Evolutionary conservation across 768 basidiomycete species (phyloP), one percentile per base, ranked within the genome.

Genomic region (Mycena alexandri): DNA sequence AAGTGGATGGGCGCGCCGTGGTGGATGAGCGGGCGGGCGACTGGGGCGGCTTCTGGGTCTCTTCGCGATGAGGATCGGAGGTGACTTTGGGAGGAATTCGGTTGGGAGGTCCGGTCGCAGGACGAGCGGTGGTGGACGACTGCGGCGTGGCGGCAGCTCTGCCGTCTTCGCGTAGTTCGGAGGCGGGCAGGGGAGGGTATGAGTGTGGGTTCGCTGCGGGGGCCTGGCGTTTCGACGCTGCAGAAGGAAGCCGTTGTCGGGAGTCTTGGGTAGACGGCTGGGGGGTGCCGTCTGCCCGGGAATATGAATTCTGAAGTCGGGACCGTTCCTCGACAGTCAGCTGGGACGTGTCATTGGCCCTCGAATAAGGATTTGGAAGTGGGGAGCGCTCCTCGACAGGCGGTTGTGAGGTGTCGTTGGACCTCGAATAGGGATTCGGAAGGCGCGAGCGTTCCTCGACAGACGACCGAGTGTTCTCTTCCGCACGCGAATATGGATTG

Each of bases 111-210:
- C 21, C 59, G 24, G 22, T 55, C 1, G 65, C 47, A 9, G 51
- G 59, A 24, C 52, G 65, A 0, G 38, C n/a, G 25, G 55, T 58
- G 25, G 65, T 59, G 11, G 65, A 41, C 12, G 50, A 47, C 43
- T 29, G 25, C 52, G 42, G 52, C 38, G 10, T 14, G 4, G 38
- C 38, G 38, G 38, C 38, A 38, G 38, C 11, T 14, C 38, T 38
- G 38, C 6, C 11, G 47, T 21, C 21, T 36, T n/a, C n/a, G n/a
- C n/a, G n/a, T n/a, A n/a, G n/a, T n/a, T n/a, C 16, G 16, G 19
- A 22, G 10, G 46, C 9, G 38, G 47, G 54, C 43, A 38, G 51
- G 22, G 47, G 29, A 33, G 38, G 24, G 8, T 38, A 38, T 38
- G 38, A 38, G 14, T 38, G 38, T 10, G 59, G 21, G 44, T 29